Percentiles rank a stretch among this genome's conserved stretches.
Evolutionary conservation across 192 early-diverging fungal species (phyloP).

Genomic region (Umbelopsis isabellina): DNA sequence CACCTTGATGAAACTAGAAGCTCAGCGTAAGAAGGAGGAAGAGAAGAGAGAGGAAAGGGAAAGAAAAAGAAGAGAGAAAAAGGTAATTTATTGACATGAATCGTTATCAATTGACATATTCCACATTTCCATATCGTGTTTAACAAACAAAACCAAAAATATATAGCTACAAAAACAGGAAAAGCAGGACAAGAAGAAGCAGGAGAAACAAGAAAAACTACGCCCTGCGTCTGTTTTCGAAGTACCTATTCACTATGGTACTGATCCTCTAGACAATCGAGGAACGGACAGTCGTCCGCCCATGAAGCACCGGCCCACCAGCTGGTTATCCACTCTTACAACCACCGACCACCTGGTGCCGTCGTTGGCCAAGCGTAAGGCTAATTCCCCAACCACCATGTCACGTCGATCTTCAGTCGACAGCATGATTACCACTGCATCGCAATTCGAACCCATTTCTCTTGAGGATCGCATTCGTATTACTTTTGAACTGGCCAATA

Average conservation of each 20-base stretch:
- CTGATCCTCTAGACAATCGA: not conserved
- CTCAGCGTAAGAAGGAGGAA: conserved; percentile 19
- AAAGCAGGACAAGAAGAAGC: not conserved
- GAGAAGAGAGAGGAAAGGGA: not conserved
- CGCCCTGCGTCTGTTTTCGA: conserved; percentile 7
- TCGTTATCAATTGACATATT: not conserved
- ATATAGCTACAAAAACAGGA: conserved; percentile 1
- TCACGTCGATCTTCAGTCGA: conserved; percentile 36
- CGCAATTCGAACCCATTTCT: conserved; percentile 41
- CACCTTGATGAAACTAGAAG: conserved; percentile 38
- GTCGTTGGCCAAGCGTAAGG: conserved; percentile 32
- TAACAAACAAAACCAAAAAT: not conserved
- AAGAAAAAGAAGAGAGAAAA: conserved; percentile 3
- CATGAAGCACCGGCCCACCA: conserved; percentile 27
- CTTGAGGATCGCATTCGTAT: conserved; percentile 54
- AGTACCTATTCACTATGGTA: conserved; percentile 8
- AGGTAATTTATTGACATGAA: not conserved
- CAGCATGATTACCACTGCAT: conserved; percentile 37
- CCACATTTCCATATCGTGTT: not conserved
- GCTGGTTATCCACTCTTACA: conserved; percentile 29
- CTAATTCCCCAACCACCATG: not conserved
- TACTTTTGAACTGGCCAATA: conserved; percentile 65
- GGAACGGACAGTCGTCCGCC: not conserved
- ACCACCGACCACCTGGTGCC: conserved; percentile 32
- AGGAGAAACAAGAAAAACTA: not conserved